Evolutionary conservation across 805 yeast species (phyloP).

Genomic region (Kuraishia floccosa): DNA sequence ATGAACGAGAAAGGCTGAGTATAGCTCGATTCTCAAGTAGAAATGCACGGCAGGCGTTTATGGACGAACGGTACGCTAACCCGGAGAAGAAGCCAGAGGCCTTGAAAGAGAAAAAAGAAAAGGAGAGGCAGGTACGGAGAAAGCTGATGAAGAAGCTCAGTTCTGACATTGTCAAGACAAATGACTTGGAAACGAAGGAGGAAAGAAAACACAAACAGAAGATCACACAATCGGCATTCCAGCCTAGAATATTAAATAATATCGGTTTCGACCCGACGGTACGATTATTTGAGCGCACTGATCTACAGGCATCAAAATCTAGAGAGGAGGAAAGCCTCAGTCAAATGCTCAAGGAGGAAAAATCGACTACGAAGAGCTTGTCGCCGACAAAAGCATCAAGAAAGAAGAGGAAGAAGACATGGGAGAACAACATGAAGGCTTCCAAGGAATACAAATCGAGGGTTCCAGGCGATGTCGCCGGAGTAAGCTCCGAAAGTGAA

Average conservation of each 20-base stretch:
- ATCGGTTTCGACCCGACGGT: conserved; percentile 19
- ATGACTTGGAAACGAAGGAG: conserved; percentile 9
- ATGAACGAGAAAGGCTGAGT: no score
- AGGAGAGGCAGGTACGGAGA: conserved; percentile 17
- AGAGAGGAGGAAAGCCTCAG: neutral
- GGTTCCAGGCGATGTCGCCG: no score
- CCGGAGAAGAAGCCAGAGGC: conserved; percentile 27
- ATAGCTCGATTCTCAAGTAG: conserved; percentile 31
- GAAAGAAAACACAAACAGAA: conserved; percentile 9
- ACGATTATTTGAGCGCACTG: conserved; percentile 8
- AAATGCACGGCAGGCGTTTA: conserved; percentile 36
- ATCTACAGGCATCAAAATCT: no score
- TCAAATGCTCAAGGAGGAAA: neutral
- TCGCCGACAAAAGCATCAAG: neutral
- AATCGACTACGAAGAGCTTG: neutral
- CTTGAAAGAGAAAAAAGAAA: conserved; percentile 24
- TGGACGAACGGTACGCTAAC: conserved; percentile 34
- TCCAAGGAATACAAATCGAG: no score
- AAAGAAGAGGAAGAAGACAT: neutral
- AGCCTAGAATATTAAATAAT: conserved; percentile 9
- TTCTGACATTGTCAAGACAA: conserved; percentile 9
- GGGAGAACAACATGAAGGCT: neutral
- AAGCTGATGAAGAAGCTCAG: conserved; percentile 17
- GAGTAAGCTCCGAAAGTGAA: no score
- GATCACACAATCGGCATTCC: conserved; percentile 15